These are phyloP conservation scores for Candida qinlingensis DNA, from an alignment of 805 yeast species.

Conservation along the genomic window DNA sequence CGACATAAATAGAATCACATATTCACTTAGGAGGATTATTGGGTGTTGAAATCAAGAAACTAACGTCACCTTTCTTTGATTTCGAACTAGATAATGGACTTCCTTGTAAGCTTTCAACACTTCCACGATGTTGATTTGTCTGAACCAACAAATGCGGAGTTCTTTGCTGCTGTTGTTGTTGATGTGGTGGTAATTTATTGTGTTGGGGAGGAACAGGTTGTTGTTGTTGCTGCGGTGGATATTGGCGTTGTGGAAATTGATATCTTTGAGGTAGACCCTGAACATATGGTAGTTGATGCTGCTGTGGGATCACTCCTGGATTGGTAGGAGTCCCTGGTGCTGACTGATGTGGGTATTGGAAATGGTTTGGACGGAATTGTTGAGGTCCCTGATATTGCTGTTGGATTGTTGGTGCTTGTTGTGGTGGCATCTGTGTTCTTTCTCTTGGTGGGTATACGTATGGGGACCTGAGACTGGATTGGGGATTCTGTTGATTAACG, in stretches of 20 bases:
- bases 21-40: constrained; percentile 21
- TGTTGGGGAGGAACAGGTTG: not conserved
- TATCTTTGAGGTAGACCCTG: not conserved
- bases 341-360: constrained; percentile 5
- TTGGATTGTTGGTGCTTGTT: constrained; percentile 4
- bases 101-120: not conserved
- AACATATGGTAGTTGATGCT: not conserved
- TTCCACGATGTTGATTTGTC: constrained; percentile 1
- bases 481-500: not conserved
- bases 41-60: constrained; percentile 23
- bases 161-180: not conserved
- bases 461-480: constrained; percentile 9
- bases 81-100: constrained; percentile 1
- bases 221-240: not conserved
- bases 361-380: constrained; percentile 5
- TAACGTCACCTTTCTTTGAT: constrained; percentile 20
- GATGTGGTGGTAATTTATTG: constrained; percentile 3
- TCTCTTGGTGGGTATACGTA: constrained; percentile 11
- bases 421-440: not conserved
- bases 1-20: not conserved
- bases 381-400: constrained; percentile 5
- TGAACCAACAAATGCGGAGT: not conserved
- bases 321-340: not conserved
- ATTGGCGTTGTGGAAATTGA: not conserved
- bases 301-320: not conserved